These are phyloP conservation scores for Rhizopus microsporus DNA, from an alignment of 371 early-diverging fungal genomes.

Conservation along the genomic window DNA sequence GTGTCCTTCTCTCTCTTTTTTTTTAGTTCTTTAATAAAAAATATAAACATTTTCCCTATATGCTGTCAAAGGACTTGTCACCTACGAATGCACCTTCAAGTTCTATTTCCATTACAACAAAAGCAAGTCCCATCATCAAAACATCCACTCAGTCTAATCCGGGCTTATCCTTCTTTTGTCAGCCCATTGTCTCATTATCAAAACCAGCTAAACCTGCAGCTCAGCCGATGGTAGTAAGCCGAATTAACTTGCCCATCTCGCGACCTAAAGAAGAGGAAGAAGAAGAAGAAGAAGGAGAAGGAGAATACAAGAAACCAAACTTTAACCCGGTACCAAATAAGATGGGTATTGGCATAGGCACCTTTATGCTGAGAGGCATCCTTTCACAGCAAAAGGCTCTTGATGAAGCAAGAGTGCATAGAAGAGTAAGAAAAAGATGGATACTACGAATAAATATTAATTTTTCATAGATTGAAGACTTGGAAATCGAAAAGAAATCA, in stretches of 20 bases:
- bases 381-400: slow-evolving; percentile 5
- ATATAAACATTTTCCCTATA: not conserved
- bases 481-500: slow-evolving; percentile 56
- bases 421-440: slow-evolving; percentile 32
- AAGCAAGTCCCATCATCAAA: not conserved
- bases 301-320: not conserved
- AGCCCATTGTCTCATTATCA: slow-evolving; percentile 6
- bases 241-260: slow-evolving; percentile 16
- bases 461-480: slow-evolving; percentile 44
- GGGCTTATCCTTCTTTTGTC: slow-evolving; percentile 34
- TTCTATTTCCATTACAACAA: slow-evolving; percentile 5
- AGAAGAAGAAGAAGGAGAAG: slow-evolving; percentile 4
- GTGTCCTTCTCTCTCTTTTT: not conserved
- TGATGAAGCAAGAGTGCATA: slow-evolving; percentile 44
- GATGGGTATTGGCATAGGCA: slow-evolving; percentile 18
- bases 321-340: slow-evolving; percentile 16
- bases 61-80: slow-evolving; percentile 25
- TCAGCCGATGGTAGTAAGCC: slow-evolving; percentile 27
- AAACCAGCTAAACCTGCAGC: slow-evolving; percentile 4
- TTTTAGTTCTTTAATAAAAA: not conserved
- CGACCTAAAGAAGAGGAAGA: slow-evolving; percentile 1
- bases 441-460: not conserved
- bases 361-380: slow-evolving; percentile 24
- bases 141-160: slow-evolving; percentile 22
- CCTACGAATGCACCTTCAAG: slow-evolving; percentile 2